Evolutionary conservation across 345 rosid genomes (phyloP), one percentile per base, ranked within the genome.

Genomic region (Mangifera indica): DNA sequence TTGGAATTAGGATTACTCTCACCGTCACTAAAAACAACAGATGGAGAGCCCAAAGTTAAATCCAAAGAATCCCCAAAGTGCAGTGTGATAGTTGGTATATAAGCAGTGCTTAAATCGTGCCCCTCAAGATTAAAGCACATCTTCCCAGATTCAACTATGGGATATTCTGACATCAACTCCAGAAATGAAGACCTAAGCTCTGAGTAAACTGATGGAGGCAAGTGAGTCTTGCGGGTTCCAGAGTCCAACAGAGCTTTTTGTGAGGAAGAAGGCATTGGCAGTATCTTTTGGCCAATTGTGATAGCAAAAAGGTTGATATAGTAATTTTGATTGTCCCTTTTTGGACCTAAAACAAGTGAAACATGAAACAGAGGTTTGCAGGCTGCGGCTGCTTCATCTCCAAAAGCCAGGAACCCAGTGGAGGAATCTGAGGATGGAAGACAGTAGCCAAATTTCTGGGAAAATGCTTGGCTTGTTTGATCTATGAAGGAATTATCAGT

Each of bases 41-140:
- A 77, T 10, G 68, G 40, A 7, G 67, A 7, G 17, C 55, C 79
- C 74, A 82, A 68, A 2, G 2, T n/a, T 40, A 77, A 71, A 24
- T 79, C 67, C 37, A 13, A 2, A 7, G 67, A 48, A 63, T 67
- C 46, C 5, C 57, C 77, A 34, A 82, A 75, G 11, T 75, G 73
- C 42, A 82, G 48, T 3, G 56, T 70, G 75, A 82, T 70, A 5
- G 42, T n/a, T 0, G 83, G 83, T 5, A 67, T 40, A 2, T 32
- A 2, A 5, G 5, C 24, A 25, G 13, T 10, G 12, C 65, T 34
- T 10, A 3, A 24, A 0, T 5, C 26, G 2, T 61, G 13, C 7
- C 72, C 72, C 4, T 8, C 44, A 8, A 82, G 74, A 48, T 80
- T 52, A 67, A 77, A 80, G 58, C 81, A 82, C 0, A 71, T 77